Evolutionary conservation across 2,329 filamentous ascomycete species (phyloP).

Genomic region (Thyridium curvatum): DNA sequence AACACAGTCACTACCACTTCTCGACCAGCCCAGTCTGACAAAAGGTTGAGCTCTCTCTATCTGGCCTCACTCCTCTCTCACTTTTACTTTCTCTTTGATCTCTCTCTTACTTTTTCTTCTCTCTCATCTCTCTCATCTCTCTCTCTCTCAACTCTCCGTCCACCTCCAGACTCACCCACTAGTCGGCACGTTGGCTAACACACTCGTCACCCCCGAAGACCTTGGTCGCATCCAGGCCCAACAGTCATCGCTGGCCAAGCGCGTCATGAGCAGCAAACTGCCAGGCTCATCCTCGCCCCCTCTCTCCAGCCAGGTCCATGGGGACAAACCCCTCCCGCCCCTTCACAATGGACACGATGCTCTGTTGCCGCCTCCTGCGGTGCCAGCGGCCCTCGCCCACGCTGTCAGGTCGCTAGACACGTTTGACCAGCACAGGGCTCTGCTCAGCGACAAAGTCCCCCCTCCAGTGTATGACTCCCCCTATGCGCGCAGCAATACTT

Average conservation of each 20-base stretch:
- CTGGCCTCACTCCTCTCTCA: too few species aligned
- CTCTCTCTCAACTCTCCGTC: neutral
- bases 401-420: constrained; percentile 32
- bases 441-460: constrained; percentile 19
- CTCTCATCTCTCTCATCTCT: neutral
- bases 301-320: constrained; percentile 13
- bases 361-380: constrained; percentile 10
- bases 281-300: constrained; percentile 20
- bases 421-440: constrained; percentile 22
- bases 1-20: too few species aligned
- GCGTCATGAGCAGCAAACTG: constrained; percentile 29
- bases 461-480: constrained; percentile 41
- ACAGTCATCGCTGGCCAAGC: constrained; percentile 18
- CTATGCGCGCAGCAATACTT: constrained; percentile 49
- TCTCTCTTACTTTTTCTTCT: too few species aligned
- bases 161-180: constrained; percentile 2
- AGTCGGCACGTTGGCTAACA: constrained; percentile 2
- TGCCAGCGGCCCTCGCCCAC: constrained; percentile 17
- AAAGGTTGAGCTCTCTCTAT: too few species aligned
- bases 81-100: too few species aligned
- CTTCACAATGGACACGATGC: constrained; percentile 15
- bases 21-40: too few species aligned
- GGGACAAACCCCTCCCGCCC: constrained; percentile 13
- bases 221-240: constrained; percentile 12
- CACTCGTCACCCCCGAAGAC: constrained; percentile 3